phyloP scores from a whole-genome alignment of 1,139 yeast genomes.

The Kazachstania sp. region DNA sequence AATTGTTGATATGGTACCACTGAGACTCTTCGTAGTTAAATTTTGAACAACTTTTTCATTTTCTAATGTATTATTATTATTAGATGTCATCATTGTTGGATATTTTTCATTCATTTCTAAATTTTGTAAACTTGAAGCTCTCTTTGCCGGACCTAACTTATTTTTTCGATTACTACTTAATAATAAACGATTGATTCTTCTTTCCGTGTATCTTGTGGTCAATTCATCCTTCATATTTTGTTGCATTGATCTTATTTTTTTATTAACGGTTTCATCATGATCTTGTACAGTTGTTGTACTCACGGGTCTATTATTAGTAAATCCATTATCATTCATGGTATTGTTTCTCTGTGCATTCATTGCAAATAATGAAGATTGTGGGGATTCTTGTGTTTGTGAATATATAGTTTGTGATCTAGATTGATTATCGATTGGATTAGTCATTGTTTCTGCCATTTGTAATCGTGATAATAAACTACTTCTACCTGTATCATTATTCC shows the following conservation, averaged over 20 bases:
- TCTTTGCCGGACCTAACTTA: slow-evolving; percentile 34
- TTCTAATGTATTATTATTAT: neutral
- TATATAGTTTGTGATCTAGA: neutral
- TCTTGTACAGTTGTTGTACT: slow-evolving; percentile 14
- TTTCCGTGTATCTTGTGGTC: slow-evolving; percentile 26
- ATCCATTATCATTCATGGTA: neutral
- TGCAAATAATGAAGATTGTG: slow-evolving; percentile 9
- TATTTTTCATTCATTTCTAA: neutral
- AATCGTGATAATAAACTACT: neutral
- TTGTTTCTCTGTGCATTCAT: neutral
- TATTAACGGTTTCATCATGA: slow-evolving; percentile 3
- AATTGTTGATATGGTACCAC: neutral
- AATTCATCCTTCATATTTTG: slow-evolving; percentile 24
- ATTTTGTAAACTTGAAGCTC: slow-evolving; percentile 18
- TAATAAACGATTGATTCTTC: slow-evolving; percentile 28
- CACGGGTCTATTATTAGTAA: slow-evolving; percentile 7
- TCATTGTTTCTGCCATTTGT: neutral
- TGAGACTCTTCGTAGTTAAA: neutral
- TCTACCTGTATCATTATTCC: neutral
- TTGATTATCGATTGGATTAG: neutral
- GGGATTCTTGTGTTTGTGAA: neutral
- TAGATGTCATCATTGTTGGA: neutral
- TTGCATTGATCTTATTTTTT: slow-evolving; percentile 19
- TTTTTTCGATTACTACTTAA: slow-evolving; percentile 22
- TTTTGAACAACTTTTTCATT: neutral